These are phyloP conservation scores for Fallopia convolvulus DNA, from an alignment of 148 eudicot species.

Conservation along the genomic window DNA sequence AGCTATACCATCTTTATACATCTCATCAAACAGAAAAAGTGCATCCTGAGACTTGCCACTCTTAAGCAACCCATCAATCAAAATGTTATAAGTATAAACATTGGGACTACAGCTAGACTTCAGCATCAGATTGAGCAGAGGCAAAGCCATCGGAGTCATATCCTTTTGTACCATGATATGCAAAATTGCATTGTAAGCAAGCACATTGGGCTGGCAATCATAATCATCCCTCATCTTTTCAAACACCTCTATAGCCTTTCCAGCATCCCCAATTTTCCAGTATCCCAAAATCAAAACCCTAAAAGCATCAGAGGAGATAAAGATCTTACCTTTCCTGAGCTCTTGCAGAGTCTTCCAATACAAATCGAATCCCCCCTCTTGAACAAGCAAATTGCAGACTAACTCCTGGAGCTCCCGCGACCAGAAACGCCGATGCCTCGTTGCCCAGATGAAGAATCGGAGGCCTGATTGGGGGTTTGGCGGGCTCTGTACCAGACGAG, in stretches of 20 bases:
- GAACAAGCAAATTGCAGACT: conserved; percentile 30
- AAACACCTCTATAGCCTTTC: conserved; percentile 58
- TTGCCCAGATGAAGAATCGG: conserved; percentile 70
- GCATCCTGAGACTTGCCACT: conserved; percentile 50
- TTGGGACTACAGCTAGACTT: conserved; percentile 44
- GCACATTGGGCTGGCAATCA: conserved; percentile 47
- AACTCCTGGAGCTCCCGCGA: conserved; percentile 32
- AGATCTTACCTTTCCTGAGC: conserved; percentile 22
- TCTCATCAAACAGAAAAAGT: conserved; percentile 55
- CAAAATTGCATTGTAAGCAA: conserved; percentile 50
- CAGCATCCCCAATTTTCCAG: conserved; percentile 36
- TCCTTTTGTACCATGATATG: conserved; percentile 47
- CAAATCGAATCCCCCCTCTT: conserved; percentile 35
- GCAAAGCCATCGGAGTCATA: conserved; percentile 48
- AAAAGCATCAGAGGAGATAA: conserved; percentile 42
- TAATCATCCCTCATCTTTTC: conserved; percentile 66
- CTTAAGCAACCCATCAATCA: conserved; percentile 68
- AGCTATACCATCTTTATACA: conserved; percentile 39
- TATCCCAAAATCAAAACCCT: conserved; percentile 47
- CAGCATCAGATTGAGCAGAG: conserved; percentile 60
- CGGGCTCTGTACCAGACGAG: conserved; percentile 27
- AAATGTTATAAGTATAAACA: conserved; percentile 46
- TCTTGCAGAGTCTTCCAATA: conserved; percentile 60
- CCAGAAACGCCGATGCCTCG: conserved; percentile 17
- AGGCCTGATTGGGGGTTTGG: conserved; percentile 33